phyloP scores from a whole-genome alignment of 768 basidiomycete genomes.

The Hemileccinum impolitum region DNA sequence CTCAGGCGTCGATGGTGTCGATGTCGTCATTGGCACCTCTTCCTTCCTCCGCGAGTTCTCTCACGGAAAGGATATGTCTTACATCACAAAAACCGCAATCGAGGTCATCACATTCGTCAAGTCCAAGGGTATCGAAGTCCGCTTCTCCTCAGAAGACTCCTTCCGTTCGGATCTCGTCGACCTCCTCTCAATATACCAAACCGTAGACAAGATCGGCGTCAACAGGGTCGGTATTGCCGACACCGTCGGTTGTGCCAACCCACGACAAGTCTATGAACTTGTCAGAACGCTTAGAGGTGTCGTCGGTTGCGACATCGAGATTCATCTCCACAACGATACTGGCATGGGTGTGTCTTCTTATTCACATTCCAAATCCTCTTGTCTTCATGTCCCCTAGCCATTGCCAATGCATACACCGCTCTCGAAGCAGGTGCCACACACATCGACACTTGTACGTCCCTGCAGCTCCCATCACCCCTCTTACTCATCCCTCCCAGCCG shows the following conservation, averaged over 20 bases:
- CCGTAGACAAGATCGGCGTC: slow-evolving; percentile 98
- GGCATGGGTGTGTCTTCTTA: slow-evolving; percentile 68
- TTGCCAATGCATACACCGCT: slow-evolving; percentile 97
- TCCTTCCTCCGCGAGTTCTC: slow-evolving; percentile 99
- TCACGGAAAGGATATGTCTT: slow-evolving; percentile 99
- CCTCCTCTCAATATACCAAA: slow-evolving; percentile 96
- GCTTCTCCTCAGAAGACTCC: slow-evolving; percentile 99
- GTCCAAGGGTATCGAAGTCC: slow-evolving; percentile 98
- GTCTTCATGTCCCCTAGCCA: slow-evolving; percentile 49
- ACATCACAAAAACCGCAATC: slow-evolving; percentile 98
- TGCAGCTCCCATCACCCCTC: background rate
- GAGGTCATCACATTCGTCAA: slow-evolving; percentile 99
- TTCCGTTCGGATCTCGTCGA: slow-evolving; percentile 99
- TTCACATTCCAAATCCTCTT: background rate
- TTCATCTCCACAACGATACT: slow-evolving; percentile 98
- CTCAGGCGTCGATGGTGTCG: slow-evolving; percentile 94
- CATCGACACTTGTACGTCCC: slow-evolving; percentile 85
- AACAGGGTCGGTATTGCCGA: slow-evolving; percentile 99
- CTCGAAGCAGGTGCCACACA: slow-evolving; percentile 99
- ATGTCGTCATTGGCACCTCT: slow-evolving; percentile 98
- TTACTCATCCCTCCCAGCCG: slow-evolving; percentile 45
- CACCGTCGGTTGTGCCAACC: slow-evolving; percentile 98
- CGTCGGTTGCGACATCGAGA: slow-evolving; percentile 95
- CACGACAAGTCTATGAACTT: slow-evolving; percentile 96
- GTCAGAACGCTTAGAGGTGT: slow-evolving; percentile 95